A percentile compares a stretch with the other conserved stretches of the same genome.
Evolutionary conservation across 2,329 filamentous ascomycete genomes (phyloP).

Genomic region (Aspergillus japonicus): DNA sequence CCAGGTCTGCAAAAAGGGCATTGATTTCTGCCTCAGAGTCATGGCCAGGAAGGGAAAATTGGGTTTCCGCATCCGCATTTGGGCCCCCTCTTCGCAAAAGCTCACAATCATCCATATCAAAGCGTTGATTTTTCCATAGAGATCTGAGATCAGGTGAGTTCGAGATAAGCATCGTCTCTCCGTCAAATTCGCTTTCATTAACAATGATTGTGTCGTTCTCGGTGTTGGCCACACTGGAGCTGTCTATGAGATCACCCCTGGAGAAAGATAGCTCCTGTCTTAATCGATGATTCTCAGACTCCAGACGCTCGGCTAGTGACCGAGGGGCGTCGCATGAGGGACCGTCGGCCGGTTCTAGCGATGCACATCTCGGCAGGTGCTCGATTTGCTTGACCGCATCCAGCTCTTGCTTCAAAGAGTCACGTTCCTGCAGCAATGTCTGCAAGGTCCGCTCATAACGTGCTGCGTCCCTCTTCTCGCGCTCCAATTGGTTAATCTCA

Average conservation of each 20-base stretch:
- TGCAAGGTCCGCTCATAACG: slow-evolving; percentile 28
- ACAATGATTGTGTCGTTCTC: slow-evolving; percentile 29
- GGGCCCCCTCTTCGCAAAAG: slow-evolving; percentile 12
- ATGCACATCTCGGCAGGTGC: slow-evolving; percentile 5
- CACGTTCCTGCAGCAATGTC: slow-evolving; percentile 27
- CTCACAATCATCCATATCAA: slow-evolving; percentile 21
- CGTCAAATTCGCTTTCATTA: slow-evolving; percentile 29
- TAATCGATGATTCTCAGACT: slow-evolving; percentile 20
- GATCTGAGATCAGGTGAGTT: slow-evolving; percentile 32
- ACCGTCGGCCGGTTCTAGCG: slow-evolving; percentile 12
- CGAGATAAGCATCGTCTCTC: slow-evolving; percentile 30
- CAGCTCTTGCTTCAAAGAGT: slow-evolving; percentile 30
- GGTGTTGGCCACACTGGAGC: slow-evolving; percentile 1
- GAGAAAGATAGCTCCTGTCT: slow-evolving; percentile 23
- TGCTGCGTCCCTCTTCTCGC: slow-evolving; percentile 36
- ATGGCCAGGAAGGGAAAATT: slow-evolving; percentile 17
- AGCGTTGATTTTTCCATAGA: slow-evolving; percentile 8
- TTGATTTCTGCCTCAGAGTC: slow-evolving; percentile 27
- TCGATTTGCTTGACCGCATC: slow-evolving; percentile 17
- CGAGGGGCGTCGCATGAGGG: slow-evolving; percentile 19
- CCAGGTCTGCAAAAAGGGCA: slow-evolving; percentile 38
- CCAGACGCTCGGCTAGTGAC: slow-evolving; percentile 20
- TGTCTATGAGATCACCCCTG: slow-evolving; percentile 6
- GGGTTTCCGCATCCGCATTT: slow-evolving; percentile 18
- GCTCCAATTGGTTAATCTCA: slow-evolving; percentile 46